A percentile compares a stretch with the other conserved stretches of the same genome.
These are phyloP conservation scores for Adansonia grandidieri DNA, from an alignment of 441 rosid species.

Conservation along the genomic window DNA sequence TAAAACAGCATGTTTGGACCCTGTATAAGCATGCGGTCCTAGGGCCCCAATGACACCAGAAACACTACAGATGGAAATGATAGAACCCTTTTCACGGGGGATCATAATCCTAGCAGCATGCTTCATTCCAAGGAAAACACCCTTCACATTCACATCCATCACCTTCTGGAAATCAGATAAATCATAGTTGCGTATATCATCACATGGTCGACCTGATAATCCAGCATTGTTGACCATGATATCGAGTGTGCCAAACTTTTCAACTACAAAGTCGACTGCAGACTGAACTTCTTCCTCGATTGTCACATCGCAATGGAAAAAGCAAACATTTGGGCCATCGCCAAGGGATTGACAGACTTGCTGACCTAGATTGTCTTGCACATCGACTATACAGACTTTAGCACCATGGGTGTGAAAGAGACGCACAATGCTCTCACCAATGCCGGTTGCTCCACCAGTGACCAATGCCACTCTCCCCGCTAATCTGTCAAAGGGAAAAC, in stretches of 20 bases:
- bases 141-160: slow-evolving; percentile 82
- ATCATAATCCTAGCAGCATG: slow-evolving; percentile 90
- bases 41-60: slow-evolving; percentile 58
- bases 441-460: slow-evolving; percentile 89
- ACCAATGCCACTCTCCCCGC: slow-evolving; percentile 75
- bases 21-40: slow-evolving; percentile 80
- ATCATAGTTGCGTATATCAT: slow-evolving; percentile 63
- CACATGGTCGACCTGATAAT: slow-evolving; percentile 57
- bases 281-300: slow-evolving; percentile 61
- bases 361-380: slow-evolving; percentile 65
- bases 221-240: slow-evolving; percentile 92
- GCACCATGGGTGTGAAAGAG: slow-evolving; percentile 81
- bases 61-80: slow-evolving; percentile 67
- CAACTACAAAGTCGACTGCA: slow-evolving; percentile 61
- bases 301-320: slow-evolving; percentile 75
- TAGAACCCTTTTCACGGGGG: slow-evolving; percentile 61
- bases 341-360: slow-evolving; percentile 54
- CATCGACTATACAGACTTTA: slow-evolving; percentile 68
- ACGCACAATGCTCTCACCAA: slow-evolving; percentile 81
- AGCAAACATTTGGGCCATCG: slow-evolving; percentile 42
- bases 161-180: slow-evolving; percentile 61
- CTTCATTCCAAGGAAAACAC: slow-evolving; percentile 83
- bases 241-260: slow-evolving; percentile 65
- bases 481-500: slow-evolving; percentile 44
- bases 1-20: slow-evolving; percentile 80